Evolutionary conservation across 2,329 filamentous ascomycete species (phyloP), one percentile per base, ranked within the genome.

Genomic region (Pseudopyrenochaeta lycopersici): DNA sequence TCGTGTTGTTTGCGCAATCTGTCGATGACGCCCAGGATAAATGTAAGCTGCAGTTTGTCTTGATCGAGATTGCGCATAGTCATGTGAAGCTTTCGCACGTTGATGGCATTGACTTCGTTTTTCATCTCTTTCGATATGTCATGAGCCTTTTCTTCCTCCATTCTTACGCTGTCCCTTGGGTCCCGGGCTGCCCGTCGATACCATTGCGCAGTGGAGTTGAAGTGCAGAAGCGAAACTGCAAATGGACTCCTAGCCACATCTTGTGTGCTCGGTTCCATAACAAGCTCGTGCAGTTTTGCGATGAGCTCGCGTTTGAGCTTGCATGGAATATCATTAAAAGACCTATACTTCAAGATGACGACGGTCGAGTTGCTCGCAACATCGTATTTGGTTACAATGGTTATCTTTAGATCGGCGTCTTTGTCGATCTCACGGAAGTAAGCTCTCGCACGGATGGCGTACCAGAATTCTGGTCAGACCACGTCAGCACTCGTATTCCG

Each of bases 351-450:
- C 11, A 56, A 33, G 2, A 59, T 3, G n/a, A 59, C 31, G 1
- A 56, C 39, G 9, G 52, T 52, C 9, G 52, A 46, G 4, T 47
- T 32, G 12, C 21, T 53, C 7, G 38, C 35, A 1, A 50, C 45
- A 7, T 56, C 39, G 38, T 56, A 51, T 17, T 47, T 51, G 3
- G 52, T 59, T 2, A 59, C 27, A 14, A 15, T 35, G 0, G 48
- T 56, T 46, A 56, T 53, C 11, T 50, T 56, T 11, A 59, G 23
- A 20, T 59, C 52, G 10, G 52, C 56, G 29, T 59, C 48, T 27
- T 52, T 44, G 31, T 53, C 45, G 15, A 55, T 29, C n/a, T 40
- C 41, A 9, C 31, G 52, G 18, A 49, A 53, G 29, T 50, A 59
- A 0, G 52, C 56, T 23, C 49, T 45, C 1, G 56, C 56, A 2